Conservation (phyloP, 2,329 filamentous ascomycete genomes). For the Cladophialophora yegresii region DNA sequence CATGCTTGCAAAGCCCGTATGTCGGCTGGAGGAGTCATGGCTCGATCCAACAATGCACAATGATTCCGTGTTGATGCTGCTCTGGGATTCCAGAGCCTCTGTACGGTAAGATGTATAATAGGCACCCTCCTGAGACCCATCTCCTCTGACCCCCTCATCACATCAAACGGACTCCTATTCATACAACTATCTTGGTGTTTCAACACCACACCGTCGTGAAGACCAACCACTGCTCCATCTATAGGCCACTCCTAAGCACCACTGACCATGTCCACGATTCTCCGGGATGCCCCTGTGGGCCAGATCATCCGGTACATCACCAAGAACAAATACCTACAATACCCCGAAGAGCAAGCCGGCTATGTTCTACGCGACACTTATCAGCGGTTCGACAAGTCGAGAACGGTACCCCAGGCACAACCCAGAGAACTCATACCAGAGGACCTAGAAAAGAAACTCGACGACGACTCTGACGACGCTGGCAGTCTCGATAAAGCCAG, state of each 20-base stretch:
- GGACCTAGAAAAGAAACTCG: conserved; percentile 23
- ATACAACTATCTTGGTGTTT: neutral
- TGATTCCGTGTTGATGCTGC: neutral
- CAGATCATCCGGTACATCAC: conserved; percentile 51
- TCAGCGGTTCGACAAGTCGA: conserved; percentile 9
- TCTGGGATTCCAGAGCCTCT: neutral
- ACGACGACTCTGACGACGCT: conserved; percentile 18
- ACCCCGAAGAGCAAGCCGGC: conserved; percentile 47
- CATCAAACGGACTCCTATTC: neutral
- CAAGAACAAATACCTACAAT: conserved; percentile 47
- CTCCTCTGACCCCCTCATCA: conserved; percentile 1
- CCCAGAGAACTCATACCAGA: conserved; percentile 10
- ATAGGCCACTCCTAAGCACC: neutral
- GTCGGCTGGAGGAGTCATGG: neutral
- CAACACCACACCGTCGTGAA: neutral
- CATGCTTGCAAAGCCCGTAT: conserved; percentile 23
- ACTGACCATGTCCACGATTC: conserved; percentile 28
- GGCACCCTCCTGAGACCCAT: conserved; percentile 3
- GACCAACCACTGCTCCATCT: neutral
- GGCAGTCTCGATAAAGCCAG: conserved; percentile 19
- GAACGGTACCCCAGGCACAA: conserved; percentile 1
- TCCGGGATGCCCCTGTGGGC: conserved; percentile 52
- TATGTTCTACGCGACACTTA: conserved; percentile 38
- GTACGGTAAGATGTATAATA: conserved; percentile 4
- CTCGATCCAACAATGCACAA: neutral